Conservation (phyloP, 176 grass and related monocot species). For the Sorghum bicolor region DNA sequence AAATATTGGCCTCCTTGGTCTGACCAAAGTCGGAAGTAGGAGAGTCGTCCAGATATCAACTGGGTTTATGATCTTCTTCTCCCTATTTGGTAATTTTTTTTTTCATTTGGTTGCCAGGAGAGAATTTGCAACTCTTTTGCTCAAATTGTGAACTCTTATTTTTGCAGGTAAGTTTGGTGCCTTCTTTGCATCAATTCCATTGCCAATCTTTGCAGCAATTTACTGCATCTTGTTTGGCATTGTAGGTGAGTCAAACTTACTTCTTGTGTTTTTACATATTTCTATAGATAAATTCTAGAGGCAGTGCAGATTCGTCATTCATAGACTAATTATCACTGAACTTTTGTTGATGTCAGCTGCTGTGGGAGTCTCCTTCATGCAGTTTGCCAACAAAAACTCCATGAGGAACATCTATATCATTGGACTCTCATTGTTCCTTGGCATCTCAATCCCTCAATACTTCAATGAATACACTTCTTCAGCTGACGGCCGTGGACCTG, state of each 20-base stretch:
- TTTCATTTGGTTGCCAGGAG: slow-evolving; percentile 14
- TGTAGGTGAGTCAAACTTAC: slow-evolving; percentile 60
- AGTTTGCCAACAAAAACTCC: slow-evolving; percentile 90
- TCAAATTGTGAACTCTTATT: slow-evolving; percentile 18
- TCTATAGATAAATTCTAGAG: background rate
- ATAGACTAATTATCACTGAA: background rate
- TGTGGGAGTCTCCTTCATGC: slow-evolving; percentile 84
- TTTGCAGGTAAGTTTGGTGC: slow-evolving; percentile 96
- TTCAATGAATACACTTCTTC: slow-evolving; percentile 71
- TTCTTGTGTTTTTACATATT: background rate
- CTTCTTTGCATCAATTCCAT: slow-evolving; percentile 89
- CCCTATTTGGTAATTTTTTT: slow-evolving; percentile 78
- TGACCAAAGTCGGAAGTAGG: slow-evolving; percentile 93
- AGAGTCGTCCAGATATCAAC: slow-evolving; percentile 91
- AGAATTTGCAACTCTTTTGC: background rate
- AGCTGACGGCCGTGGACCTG: slow-evolving; percentile 59
- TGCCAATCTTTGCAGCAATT: slow-evolving; percentile 87
- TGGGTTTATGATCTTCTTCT: slow-evolving; percentile 98
- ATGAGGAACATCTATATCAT: slow-evolving; percentile 97
- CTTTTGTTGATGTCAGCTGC: slow-evolving; percentile 52
- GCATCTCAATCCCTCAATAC: slow-evolving; percentile 90
- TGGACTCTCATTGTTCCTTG: slow-evolving; percentile 79
- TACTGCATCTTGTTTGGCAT: slow-evolving; percentile 95
- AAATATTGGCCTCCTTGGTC: slow-evolving; percentile 86
- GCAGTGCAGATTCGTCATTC: background rate